Evolutionary conservation across 495 filamentous ascomycete species (phyloP), one percentile per base, ranked within the genome.

Genomic region (Penicillium mononematosum): DNA sequence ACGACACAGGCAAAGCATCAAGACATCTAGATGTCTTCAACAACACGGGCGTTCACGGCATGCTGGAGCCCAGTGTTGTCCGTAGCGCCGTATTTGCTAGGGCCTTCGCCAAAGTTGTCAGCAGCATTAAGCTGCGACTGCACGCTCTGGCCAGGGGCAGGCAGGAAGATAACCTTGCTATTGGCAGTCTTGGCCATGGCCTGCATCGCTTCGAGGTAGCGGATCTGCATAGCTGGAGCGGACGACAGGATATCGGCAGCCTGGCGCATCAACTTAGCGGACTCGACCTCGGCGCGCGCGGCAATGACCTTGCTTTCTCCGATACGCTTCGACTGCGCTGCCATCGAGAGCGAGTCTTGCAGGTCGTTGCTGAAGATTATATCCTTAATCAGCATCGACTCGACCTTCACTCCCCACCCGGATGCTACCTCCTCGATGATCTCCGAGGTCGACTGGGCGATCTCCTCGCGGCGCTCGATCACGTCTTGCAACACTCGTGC

Each of bases 381-480:
- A 73, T 99, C 94, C 75, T 99, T 99, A 82, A 99, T 91, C 55
- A 99, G 84, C 95, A 99, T 99, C 65, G 85, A 90, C 81, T 98
- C 95, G 55, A 99, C 94, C 67, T 89, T 83, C 20, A 96, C 92
- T 74, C 94, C 94, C 94, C 94, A 99, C 58, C 90, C 92, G 25
- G 83, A 75, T 17, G 94, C 94, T 5, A 96, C 93, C 59, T 96
- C 92, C 71, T 96, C 94, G 68, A 99, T 97, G 64, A 99, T 98
- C 77, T 97, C 94, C 31, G 91, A 85, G 58, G 96, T 99, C 49
- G 86, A 90, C 71, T 89, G 85, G 2, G 94, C 94, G 56, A 99
- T 88, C 73, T 99, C 94, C 72, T 99, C 94, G 62, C 94, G 91
- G 55, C 94, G 94, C 80, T 99, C 94, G 64, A 99, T 98, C 38